Base-by-base conservation (phyloP, 2,329 filamentous ascomycete genomes). In the Calonectria crousiana region DNA sequence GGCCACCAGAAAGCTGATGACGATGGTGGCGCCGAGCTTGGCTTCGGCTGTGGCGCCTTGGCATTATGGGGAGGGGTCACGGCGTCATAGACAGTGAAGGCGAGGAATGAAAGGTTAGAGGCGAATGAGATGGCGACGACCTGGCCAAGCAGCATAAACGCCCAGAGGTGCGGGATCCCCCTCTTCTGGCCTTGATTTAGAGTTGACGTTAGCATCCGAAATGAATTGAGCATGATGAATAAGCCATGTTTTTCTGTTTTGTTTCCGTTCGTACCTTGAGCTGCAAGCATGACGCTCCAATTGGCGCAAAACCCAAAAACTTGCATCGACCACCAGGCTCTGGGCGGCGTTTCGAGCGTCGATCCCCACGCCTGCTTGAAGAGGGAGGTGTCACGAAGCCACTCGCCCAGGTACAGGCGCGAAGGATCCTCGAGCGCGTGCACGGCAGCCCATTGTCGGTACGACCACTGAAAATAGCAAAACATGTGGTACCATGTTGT, bases 401-500 rank as follows among this genome's bases (percentile, higher is more conserved):
- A 82, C 28, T 74, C 68, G 3, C 78, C 78, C 4, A 81, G 68
- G 18, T 75, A 60, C 60, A 81, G 67, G 8, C 36, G 65, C 4
- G 41, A 26, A 1, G 52, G 18, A n/a, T 56, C 65, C 36, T 23
- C 30, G 10, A 23, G 13, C 23, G 30, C 16, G 2, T 38, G 64
- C 32, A 49, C 38, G 10, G 58, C 32, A 20, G 58, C 64, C 71
- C 69, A 75, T 18, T 76, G 62, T 8, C 49, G 38, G 51, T 76
- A 81, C 9, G 79, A 81, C 78, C 76, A 80, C 10, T 70, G 65
- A 26, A 81, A 81, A 47, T 78, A 81, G 68, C 74, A 73, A 51
- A 80, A 80, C 78, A 80, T 80, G 73, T 81, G 73, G 32, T 78
- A 80, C 80, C 77, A 80, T 3, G 79, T 82, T 8, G 77, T 81